Evolutionary conservation across 208 protist species (phyloP).

Genomic region (Leptomonas pyrrhocoris): DNA sequence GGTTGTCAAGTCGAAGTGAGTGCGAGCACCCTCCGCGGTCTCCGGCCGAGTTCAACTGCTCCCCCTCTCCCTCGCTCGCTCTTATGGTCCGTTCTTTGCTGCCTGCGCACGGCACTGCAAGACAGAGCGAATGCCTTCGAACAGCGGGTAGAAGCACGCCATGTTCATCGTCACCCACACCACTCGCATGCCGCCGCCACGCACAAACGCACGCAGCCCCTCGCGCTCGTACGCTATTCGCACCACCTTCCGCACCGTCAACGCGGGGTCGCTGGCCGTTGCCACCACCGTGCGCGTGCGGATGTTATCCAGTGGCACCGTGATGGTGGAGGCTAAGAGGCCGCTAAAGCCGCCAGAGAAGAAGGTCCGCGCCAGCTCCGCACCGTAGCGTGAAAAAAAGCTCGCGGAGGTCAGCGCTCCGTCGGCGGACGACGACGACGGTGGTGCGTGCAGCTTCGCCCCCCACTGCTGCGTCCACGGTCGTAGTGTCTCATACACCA

Average conservation of each 20-base stretch:
- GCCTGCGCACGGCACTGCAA: constrained; percentile 5
- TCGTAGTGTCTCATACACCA: constrained; percentile 74
- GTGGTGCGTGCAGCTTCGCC: neutral
- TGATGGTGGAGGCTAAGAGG: constrained; percentile 63
- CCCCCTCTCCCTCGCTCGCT: neutral
- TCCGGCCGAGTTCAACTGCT: too few relatives aligned
- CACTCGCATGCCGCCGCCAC: constrained; percentile 67
- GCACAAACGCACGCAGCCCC: constrained; percentile 66
- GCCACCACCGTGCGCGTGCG: constrained; percentile 71
- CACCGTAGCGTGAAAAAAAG: constrained; percentile 33
- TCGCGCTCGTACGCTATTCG: constrained; percentile 41
- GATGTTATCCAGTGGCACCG: constrained; percentile 79
- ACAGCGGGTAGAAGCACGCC: constrained; percentile 81
- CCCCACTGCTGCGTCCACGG: constrained; percentile 49
- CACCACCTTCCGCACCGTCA: constrained; percentile 49
- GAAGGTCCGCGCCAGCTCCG: constrained; percentile 54
- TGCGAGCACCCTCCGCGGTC: too few relatives aligned
- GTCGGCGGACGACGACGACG: neutral
- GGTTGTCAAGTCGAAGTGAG: too few relatives aligned
- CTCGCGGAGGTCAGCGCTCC: neutral
- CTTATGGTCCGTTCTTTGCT: neutral
- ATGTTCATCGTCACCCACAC: constrained; percentile 85
- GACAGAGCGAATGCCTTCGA: constrained; percentile 51
- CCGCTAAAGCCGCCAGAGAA: constrained; percentile 80
- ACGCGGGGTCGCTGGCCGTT: constrained; percentile 32